Percentiles rank a stretch among this genome's conserved stretches.
These are phyloP conservation scores for Psilocybe cyanescens DNA, from an alignment of 768 basidiomycete species.

Conservation along the genomic window DNA sequence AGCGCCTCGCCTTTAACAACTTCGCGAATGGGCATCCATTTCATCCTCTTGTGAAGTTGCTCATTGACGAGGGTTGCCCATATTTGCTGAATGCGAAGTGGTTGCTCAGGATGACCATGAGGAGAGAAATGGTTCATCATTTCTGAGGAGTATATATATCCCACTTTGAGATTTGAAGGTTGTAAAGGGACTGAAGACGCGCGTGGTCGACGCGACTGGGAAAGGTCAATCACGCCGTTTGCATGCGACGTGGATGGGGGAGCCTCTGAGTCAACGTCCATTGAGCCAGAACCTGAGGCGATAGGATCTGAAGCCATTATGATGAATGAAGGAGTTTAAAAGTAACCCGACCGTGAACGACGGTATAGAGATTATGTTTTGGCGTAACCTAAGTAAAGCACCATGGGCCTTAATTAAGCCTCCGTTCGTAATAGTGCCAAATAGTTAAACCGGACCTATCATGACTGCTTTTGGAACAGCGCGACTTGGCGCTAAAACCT, in stretches of 20 bases:
- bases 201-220: slow-evolving; percentile 31
- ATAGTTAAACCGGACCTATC: not conserved
- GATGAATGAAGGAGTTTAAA: not conserved
- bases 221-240: not conserved
- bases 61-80: slow-evolving; percentile 64
- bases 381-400: too few relatives aligned
- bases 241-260: not conserved
- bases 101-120: slow-evolving; percentile 68
- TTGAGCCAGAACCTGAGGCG: not conserved
- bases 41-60: slow-evolving; percentile 72
- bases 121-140: slow-evolving; percentile 86
- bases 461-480: not conserved
- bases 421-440: not conserved
- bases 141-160: slow-evolving; percentile 83
- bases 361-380: not conserved
- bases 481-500: not conserved
- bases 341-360: not conserved
- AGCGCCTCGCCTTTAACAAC: slow-evolving; percentile 80
- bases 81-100: slow-evolving; percentile 83
- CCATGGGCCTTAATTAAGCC: not conserved
- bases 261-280: slow-evolving; percentile 1
- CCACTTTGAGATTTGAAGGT: slow-evolving; percentile 54
- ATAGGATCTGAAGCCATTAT: not conserved
- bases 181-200: slow-evolving; percentile 48
- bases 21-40: slow-evolving; percentile 72